phyloP scores from a whole-genome alignment of 2,329 filamentous ascomycete species.

The Pseudogymnoascus verrucosus region DNA sequence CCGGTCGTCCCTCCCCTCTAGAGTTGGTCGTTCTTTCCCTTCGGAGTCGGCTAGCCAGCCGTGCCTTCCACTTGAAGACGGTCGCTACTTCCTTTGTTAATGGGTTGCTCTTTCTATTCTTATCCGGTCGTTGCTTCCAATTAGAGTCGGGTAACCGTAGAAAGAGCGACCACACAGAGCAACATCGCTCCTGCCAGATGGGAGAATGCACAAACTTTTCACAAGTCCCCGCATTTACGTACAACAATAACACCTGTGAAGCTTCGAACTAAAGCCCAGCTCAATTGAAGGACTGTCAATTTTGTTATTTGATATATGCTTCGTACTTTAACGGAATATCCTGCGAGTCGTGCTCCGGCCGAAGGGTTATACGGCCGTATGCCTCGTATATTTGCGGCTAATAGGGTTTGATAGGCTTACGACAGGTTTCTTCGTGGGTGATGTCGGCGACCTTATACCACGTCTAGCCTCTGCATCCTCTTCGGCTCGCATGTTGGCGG shows the following conservation, averaged over 20 bases:
- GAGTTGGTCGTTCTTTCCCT: too few relatives aligned
- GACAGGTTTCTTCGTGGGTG: background rate
- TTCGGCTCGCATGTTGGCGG: background rate
- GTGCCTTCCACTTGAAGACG: too few relatives aligned
- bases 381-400: background rate
- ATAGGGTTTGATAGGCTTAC: background rate
- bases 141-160: too few relatives aligned
- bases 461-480: background rate
- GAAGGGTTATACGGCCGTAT: background rate
- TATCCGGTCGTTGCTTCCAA: too few relatives aligned
- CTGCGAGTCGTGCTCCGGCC: background rate
- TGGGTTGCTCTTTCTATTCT: too few relatives aligned
- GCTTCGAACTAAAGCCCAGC: background rate
- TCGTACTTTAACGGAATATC: background rate
- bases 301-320: background rate
- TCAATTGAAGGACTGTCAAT: background rate
- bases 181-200: too few relatives aligned
- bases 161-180: too few relatives aligned
- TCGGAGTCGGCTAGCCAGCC: too few relatives aligned
- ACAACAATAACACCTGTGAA: background rate
- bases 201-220: background rate
- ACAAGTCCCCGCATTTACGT: background rate
- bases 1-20: too few relatives aligned
- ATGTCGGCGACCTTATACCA: background rate
- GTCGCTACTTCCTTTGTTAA: too few relatives aligned